Evolutionary conservation across 805 yeast species (phyloP).

Genomic region (Saturnispora ahearnii): DNA sequence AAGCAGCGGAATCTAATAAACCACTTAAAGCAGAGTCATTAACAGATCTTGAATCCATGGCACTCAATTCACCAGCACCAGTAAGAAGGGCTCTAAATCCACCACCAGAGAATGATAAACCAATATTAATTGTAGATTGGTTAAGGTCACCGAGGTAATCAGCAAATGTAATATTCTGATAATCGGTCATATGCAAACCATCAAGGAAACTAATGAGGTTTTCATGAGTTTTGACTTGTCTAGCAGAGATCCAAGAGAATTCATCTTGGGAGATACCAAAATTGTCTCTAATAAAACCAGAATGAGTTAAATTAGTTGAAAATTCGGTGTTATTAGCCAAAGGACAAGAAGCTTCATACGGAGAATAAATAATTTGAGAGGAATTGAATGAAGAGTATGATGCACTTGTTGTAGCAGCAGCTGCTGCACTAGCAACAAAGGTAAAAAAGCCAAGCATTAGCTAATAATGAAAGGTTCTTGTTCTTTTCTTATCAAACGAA

Average conservation of each 20-base stretch:
- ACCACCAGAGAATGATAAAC: constrained; percentile 68
- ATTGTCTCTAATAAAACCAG: constrained; percentile 34
- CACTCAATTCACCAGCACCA: constrained; percentile 79
- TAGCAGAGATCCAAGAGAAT: constrained; percentile 39
- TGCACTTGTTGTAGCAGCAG: neutral
- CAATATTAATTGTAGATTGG: constrained; percentile 36
- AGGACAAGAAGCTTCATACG: constrained; percentile 45
- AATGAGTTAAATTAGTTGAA: constrained; percentile 9
- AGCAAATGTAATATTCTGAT: constrained; percentile 35
- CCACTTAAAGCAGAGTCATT: constrained; percentile 37
- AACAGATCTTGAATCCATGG: constrained; percentile 64
- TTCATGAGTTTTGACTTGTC: constrained; percentile 35
- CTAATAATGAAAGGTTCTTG: neutral
- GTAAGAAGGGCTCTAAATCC: constrained; percentile 77
- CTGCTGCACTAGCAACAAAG: neutral
- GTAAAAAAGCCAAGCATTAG: neutral
- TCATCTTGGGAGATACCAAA: constrained; percentile 39
- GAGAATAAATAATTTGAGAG: constrained; percentile 35
- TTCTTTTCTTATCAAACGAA: neutral
- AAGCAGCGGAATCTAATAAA: constrained; percentile 59
- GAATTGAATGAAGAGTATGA: constrained; percentile 29
- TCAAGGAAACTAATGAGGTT: constrained; percentile 37
- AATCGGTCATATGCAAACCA: constrained; percentile 36
- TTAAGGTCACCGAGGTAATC: constrained; percentile 26
- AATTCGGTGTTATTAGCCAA: constrained; percentile 14